Percentiles rank a stretch among this genome's conserved stretches.
These are phyloP conservation scores for Cryptococcus depauperatus DNA, from an alignment of 1,284 basidiomycete species.

Conservation along the genomic window DNA sequence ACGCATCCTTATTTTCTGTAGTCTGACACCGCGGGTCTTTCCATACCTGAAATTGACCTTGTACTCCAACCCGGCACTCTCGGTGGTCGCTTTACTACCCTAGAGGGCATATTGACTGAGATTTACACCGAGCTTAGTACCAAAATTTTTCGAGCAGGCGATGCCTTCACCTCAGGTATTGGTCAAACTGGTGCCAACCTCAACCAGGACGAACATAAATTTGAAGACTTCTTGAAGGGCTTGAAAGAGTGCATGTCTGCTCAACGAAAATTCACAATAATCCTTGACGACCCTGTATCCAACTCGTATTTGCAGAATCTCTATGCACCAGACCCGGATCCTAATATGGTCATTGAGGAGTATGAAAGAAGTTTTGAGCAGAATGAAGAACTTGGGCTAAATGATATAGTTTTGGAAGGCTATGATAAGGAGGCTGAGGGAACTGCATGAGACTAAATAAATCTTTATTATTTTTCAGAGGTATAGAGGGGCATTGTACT, in stretches of 20 bases:
- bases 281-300: constrained; percentile 89
- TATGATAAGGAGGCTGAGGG: constrained; percentile 52
- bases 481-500: too few species aligned
- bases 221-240: constrained; percentile 67
- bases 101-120: constrained; percentile 91
- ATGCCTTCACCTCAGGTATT: constrained; percentile 30
- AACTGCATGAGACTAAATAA: constrained; percentile 6
- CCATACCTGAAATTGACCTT: constrained; percentile 92
- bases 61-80: constrained; percentile 86
- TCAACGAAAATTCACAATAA: constrained; percentile 73
- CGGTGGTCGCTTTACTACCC: constrained; percentile 95
- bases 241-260: constrained; percentile 74
- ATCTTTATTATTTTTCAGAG: too few species aligned
- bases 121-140: constrained; percentile 90
- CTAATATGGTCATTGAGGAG: constrained; percentile 73
- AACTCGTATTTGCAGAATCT: constrained; percentile 96
- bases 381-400: constrained; percentile 91
- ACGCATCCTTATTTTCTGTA: constrained; percentile 32
- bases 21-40: constrained; percentile 86
- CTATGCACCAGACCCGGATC: constrained; percentile 85
- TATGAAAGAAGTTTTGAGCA: constrained; percentile 84
- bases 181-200: constrained; percentile 36
- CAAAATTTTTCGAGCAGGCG: constrained; percentile 65
- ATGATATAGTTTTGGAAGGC: constrained; percentile 89
- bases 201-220: constrained; percentile 52